Base-by-base conservation (phyloP, 805 yeast species). In the Wickerhamiella vanderwaltii region DNA sequence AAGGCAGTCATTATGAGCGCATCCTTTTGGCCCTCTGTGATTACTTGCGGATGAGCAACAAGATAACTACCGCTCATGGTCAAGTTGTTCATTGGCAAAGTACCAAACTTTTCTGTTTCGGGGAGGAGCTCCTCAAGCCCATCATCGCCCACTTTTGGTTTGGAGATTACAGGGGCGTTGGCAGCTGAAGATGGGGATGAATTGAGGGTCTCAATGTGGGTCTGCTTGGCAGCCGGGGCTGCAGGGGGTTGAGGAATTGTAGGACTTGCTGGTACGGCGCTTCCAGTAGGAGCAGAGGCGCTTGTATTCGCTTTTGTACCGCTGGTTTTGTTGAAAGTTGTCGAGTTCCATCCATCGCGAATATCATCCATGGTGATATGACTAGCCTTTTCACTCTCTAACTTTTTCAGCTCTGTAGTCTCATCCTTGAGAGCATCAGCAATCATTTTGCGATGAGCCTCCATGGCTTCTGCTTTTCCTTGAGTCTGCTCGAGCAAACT, bases 1-100 rank as follows among this genome's bases (percentile, higher is more conserved):
- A 91, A 91, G 0, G 96, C 93, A 16, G 79, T 78, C 95, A 88
- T 87, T 57, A 87, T 67, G 45, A 91, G 72, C 0, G 94, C 84
- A 59, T 91, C 97, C 56, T 87, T 85, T 57, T 91, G 96, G 47
- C 77, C 77, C 49, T 79, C 85, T 3, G 75, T 74, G 38, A 87
- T 74, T 44, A 91, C 82, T 44, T 71, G 67, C 29, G 82, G 73
- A 59, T 83, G 57, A 56, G 57, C 34, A 68, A 63, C 49, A 50
- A 81, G 63, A 59, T 65, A 76, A 39, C 61, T 63, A 48, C 75
- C 69, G 51, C 78, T 66, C 41, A 62, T 58, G n/a, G 61, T 53
- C 32, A 73, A 65, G 35, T 79, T 68, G 15, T 64, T 62, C 3
- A 59, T 48, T 1, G 75, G 62, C 19, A 87, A 68, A 34, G 69